These are phyloP conservation scores for Moringa oleifera DNA, from an alignment of 345 rosid genomes.

Conservation along the genomic window DNA sequence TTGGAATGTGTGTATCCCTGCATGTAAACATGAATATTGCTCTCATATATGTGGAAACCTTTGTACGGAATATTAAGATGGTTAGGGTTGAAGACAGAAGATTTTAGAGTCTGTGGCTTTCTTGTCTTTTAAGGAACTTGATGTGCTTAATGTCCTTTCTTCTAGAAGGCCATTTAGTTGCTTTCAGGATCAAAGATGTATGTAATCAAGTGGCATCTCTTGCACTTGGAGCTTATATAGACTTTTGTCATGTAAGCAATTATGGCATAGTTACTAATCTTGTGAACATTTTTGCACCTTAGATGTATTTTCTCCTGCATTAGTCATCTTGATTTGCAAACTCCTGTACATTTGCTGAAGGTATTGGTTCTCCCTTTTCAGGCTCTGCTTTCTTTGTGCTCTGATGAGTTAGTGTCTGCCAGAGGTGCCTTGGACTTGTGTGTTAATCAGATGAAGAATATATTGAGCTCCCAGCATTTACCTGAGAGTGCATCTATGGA, in stretches of 20 bases:
- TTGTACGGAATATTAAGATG: not conserved
- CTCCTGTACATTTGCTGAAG: slow-evolving; percentile 10
- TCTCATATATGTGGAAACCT: not conserved
- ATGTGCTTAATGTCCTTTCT: not conserved
- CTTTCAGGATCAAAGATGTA: not conserved
- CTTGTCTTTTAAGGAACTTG: not conserved
- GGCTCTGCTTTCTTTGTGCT: slow-evolving; percentile 89
- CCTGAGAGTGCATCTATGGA: slow-evolving; percentile 90
- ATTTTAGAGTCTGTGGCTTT: not conserved
- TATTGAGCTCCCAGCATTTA: slow-evolving; percentile 70
- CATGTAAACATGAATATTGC: not conserved
- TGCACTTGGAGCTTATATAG: slow-evolving; percentile 1
- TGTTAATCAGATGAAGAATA: slow-evolving; percentile 74
- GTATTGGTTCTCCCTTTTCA: slow-evolving; percentile 29
- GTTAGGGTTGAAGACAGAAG: not conserved
- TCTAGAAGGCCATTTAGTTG: not conserved
- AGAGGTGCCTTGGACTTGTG: slow-evolving; percentile 80
- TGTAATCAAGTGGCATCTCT: not conserved
- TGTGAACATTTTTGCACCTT: not conserved
- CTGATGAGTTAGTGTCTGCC: slow-evolving; percentile 87
- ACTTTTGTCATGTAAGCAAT: not conserved
- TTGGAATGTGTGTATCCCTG: not conserved
- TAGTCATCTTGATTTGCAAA: not conserved
- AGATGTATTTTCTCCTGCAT: not conserved
- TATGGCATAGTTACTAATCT: slow-evolving; percentile 3